phyloP scores from a whole-genome alignment of 1,284 basidiomycete species.

The Stereum hirsutum region DNA sequence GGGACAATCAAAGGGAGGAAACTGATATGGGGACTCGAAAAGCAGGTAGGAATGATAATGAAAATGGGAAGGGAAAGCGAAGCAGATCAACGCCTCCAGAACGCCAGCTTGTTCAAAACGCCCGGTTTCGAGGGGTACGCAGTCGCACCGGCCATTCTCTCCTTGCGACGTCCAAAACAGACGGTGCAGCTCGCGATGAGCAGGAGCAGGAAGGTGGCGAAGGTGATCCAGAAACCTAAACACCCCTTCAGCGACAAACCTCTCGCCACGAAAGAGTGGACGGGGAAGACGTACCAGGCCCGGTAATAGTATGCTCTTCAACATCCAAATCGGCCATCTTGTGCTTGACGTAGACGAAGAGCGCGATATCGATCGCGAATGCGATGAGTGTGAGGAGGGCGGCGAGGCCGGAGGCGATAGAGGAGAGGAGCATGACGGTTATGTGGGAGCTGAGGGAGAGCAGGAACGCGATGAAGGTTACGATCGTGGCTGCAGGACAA shows the following conservation, averaged over 20 bases:
- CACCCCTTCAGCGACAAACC: constrained; percentile 23
- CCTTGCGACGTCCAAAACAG: constrained; percentile 54
- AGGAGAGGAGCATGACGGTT: constrained; percentile 47
- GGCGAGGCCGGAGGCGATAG: constrained; percentile 57
- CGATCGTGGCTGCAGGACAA: constrained; percentile 42
- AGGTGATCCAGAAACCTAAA: constrained; percentile 67
- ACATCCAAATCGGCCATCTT: constrained; percentile 39
- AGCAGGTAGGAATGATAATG: no score
- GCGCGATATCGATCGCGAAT: constrained; percentile 67
- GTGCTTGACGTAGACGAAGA: constrained; percentile 51
- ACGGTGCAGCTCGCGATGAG: constrained; percentile 57
- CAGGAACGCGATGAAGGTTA: constrained; percentile 53
- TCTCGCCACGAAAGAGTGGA: neutral
- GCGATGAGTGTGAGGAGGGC: constrained; percentile 57
- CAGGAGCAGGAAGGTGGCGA: constrained; percentile 55
- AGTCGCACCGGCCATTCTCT: constrained; percentile 32
- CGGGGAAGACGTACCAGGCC: constrained; percentile 33
- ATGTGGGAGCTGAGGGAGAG: constrained; percentile 56
- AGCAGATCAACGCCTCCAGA: neutral
- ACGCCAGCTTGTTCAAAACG: constrained; percentile 4
- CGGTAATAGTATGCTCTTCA: constrained; percentile 37
- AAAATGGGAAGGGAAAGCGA: neutral
- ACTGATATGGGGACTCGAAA: no score
- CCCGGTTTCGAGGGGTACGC: constrained; percentile 9
- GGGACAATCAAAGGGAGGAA: no score